Evolutionary conservation across 148 eudicot genomes (phyloP), one percentile per base, ranked within the genome.

Genomic region (Chenopodium berlandieri): DNA sequence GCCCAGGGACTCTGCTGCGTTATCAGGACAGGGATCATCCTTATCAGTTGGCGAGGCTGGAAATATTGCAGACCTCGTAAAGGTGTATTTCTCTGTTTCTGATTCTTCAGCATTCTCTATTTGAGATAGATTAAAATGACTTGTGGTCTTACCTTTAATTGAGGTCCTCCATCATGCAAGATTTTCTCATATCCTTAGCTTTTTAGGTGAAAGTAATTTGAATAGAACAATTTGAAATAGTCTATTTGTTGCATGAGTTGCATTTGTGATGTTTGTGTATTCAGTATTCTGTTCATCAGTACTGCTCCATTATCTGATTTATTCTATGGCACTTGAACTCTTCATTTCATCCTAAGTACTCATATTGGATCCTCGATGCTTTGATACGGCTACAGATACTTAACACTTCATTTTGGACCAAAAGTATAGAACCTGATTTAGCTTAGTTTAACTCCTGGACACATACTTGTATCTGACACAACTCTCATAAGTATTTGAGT

Each of bases 41-140:
- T 84, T 86, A 63, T 82, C 84, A 70, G n/a, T 81, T 64, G 86
- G 88, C 62, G 88, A 65, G 46, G 86, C 78, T 75, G 88, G 83
- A 87, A 88, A 83, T 81, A 73, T 87, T 79, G 87, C 88, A 40
- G 88, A 87, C 60, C 84, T 82, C 44, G 84, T 81, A 82, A 91
- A 89, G 95, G 97, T 90, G 87, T 80, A 71, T 17, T 70, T 67
- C 73, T 84, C 80, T 44, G 68, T 80, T 64, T 67, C 60, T 48
- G 80, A 56, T 68, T 76, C 64, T 52, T 44, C 40, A 25, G 70
- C 56, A 34, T 79, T 74, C 46, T 32, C 56, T 31, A n/a, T 66
- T 44, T 68, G 4, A 58, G 17, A 79, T 75, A 9, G 69, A 40
- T 62, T 27, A 44, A 30, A 6, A 66, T 52, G 54, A 37, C 20